Conservation (phyloP, 2,329 filamentous ascomycete genomes). For the Curvularia lunata region DNA sequence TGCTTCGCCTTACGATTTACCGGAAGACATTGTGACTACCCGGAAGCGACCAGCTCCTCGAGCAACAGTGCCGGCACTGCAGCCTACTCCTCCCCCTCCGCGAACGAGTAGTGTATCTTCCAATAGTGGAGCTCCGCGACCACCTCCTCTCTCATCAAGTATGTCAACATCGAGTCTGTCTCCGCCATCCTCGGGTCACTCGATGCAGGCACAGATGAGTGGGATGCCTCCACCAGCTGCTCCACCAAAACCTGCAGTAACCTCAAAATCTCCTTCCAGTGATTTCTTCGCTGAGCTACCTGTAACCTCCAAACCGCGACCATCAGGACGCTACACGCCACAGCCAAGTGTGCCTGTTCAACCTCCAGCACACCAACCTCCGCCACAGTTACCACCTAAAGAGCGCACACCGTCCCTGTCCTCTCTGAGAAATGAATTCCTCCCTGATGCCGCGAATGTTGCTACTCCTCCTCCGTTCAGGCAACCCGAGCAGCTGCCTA, state of each 20-base stretch:
- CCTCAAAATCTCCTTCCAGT: slow-evolving; percentile 39
- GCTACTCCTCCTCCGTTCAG: slow-evolving; percentile 40
- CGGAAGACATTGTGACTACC: slow-evolving; percentile 80
- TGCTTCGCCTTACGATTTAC: slow-evolving; percentile 91
- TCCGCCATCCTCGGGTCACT: slow-evolving; percentile 51
- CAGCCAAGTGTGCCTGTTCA: slow-evolving; percentile 39
- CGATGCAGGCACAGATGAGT: slow-evolving; percentile 40
- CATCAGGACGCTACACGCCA: slow-evolving; percentile 50
- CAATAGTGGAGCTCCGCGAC: slow-evolving; percentile 26
- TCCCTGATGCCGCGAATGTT: slow-evolving; percentile 34
- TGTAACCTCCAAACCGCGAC: slow-evolving; percentile 50
- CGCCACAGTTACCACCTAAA: slow-evolving; percentile 35
- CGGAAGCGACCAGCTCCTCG: slow-evolving; percentile 61
- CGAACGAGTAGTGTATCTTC: slow-evolving; percentile 66
- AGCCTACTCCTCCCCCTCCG: slow-evolving; percentile 60
- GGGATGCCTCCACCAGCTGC: slow-evolving; percentile 34
- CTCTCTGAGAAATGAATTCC: slow-evolving; percentile 44
- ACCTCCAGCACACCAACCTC: slow-evolving; percentile 30
- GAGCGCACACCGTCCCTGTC: slow-evolving; percentile 47
- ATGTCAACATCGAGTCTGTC: slow-evolving; percentile 47
- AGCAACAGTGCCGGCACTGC: slow-evolving; percentile 36
- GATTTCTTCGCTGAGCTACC: slow-evolving; percentile 60
- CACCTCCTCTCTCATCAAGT: slow-evolving; percentile 36
- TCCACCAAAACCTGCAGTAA: slow-evolving; percentile 35
- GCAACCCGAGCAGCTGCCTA: slow-evolving; percentile 52